phyloP scores from a whole-genome alignment of 208 protist genomes.

The Acanthamoeba triangularis region DNA sequence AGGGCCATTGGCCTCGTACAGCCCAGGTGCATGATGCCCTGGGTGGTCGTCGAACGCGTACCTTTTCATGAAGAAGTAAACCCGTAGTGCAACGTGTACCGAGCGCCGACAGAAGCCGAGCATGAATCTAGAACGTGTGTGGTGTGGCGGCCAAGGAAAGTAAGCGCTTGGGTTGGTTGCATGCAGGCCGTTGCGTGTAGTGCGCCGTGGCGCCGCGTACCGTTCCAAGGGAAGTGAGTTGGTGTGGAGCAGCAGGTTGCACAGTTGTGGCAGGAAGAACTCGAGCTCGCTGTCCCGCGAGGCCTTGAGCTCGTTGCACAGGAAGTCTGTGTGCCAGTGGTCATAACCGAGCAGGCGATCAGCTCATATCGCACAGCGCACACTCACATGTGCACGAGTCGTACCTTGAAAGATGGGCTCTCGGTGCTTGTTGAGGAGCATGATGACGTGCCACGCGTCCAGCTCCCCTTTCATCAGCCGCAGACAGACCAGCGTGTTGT shows the following conservation, averaged over 20 bases:
- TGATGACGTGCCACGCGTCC: slow-evolving; percentile 16
- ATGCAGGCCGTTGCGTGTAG: background rate
- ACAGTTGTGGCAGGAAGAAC: slow-evolving; percentile 65
- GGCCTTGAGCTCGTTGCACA: slow-evolving; percentile 45
- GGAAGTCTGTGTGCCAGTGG: background rate
- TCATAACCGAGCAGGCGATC: background rate
- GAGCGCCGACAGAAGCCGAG: slow-evolving; percentile 21
- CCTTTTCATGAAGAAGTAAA: slow-evolving; percentile 43
- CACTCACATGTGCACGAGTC: background rate
- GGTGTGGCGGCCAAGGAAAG: background rate
- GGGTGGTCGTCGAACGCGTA: background rate
- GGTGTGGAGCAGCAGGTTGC: slow-evolving; percentile 41
- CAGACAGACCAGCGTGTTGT: slow-evolving; percentile 27
- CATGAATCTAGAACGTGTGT: background rate
- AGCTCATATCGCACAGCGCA: background rate
- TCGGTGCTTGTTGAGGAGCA: slow-evolving; percentile 5
- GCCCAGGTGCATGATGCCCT: too few species aligned
- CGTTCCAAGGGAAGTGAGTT: background rate
- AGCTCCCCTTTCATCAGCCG: slow-evolving; percentile 32
- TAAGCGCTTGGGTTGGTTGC: background rate
- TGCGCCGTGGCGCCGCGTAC: background rate
- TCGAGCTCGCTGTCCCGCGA: slow-evolving; percentile 23
- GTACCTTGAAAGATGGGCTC: slow-evolving; percentile 10
- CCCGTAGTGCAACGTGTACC: background rate
- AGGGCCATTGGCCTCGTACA: background rate